Evolutionary conservation across 495 filamentous ascomycete species (phyloP).

Genomic region (Oleoguttula mirabilis): DNA sequence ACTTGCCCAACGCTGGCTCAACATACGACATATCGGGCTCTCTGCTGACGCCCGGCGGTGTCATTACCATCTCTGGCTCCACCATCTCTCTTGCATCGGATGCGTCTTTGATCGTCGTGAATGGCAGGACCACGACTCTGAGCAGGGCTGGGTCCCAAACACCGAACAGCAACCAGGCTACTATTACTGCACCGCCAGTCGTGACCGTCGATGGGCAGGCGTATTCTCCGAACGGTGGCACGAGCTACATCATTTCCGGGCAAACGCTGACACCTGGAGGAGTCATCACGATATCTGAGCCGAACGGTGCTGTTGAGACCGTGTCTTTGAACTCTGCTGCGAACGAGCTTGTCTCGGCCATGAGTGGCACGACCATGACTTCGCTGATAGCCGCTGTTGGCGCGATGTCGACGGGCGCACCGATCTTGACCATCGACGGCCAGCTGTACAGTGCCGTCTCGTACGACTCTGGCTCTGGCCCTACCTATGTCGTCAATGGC

Average conservation of each 20-base stretch:
- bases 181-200: constrained; percentile 14
- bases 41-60: constrained; percentile 27
- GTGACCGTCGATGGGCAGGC: constrained; percentile 10
- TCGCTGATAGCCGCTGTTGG: constrained; percentile 3
- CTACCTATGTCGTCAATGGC: constrained; percentile 15
- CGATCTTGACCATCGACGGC: constrained; percentile 13
- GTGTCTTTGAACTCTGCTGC: constrained; percentile 13
- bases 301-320: constrained; percentile 9
- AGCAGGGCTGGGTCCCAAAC: constrained; percentile 1
- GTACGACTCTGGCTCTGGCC: constrained; percentile 12
- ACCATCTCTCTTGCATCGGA: constrained; percentile 23
- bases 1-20: constrained; percentile 24
- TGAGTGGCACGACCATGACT: constrained; percentile 5
- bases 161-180: constrained; percentile 8
- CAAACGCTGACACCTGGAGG: constrained; percentile 18
- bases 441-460: constrained; percentile 12
- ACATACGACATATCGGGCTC: constrained; percentile 25
- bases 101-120: constrained; percentile 24
- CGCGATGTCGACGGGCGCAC: constrained; percentile 16
- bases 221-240: constrained; percentile 11
- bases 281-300: constrained; percentile 8
- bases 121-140: constrained; percentile 21
- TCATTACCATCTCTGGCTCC: constrained; percentile 25
- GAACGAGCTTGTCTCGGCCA: constrained; percentile 3
- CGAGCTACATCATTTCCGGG: constrained; percentile 15